Base-by-base conservation (phyloP, 78 protist species). In the Cavenderia fasciculata region DNA sequence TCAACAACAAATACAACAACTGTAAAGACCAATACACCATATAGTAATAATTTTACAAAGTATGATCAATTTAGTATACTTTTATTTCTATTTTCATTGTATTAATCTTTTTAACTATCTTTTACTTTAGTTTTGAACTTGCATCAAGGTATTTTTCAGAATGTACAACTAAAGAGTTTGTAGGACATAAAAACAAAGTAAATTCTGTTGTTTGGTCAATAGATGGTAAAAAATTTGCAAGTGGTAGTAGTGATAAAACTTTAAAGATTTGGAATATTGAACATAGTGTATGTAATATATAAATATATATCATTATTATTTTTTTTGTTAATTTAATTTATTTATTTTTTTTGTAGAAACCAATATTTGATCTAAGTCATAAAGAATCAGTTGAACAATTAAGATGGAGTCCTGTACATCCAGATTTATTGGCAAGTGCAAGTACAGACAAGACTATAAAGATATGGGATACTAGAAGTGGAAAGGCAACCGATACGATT, bases 71-170 rank as follows among this genome's bases (percentile, higher is more conserved):
- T 10, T 43, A 19, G 12, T 19, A 29, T 23, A 23, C 36, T 49
- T 70, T 41, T 12, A 65, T 43, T 25, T 4, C 6, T 41, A 19
- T 8, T 5, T 46, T 4, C 61, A 47, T 34, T 46, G 11, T 38
- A 56, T n/a, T 51, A 2, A 25, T 5, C 23, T 4, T 23, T 21
- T 25, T 36, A 7, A 31, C 6, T 40, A n/a, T 52, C 51, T 27
- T 25, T n/a, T 23, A 66, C n/a, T 65, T 16, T 56, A 82, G 90
- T 69, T 59, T 82, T n/a, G 74, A 49, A 11, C 46, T 33, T 54
- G 90, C 90, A 25, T 52, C 78, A 46, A 68, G 62, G 44, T 82
- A 82, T 43, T 82, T 82, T 68, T 57, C 90, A 56, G 90, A 82
- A 49, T 82, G 90, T 68, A 66, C 90, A 68, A 46, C 54, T 57